Base-by-base conservation (phyloP, 352 stramenopile species). In the Globisporangium carolinianum region DNA sequence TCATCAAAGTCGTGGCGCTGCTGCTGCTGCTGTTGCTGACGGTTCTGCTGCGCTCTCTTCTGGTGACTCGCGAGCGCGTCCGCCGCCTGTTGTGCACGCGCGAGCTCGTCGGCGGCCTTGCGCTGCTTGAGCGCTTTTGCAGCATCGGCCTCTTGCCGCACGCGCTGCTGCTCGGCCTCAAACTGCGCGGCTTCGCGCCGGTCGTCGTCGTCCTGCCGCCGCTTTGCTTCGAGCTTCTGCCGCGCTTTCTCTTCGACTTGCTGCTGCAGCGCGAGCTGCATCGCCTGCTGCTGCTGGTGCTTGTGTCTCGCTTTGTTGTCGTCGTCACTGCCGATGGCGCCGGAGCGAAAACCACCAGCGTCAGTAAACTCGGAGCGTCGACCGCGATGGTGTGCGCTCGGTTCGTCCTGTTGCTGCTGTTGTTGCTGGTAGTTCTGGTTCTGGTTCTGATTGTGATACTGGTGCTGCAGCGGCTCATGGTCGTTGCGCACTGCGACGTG, bases 231-330 rank as follows among this genome's bases (percentile, higher is more conserved):
- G 14, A 79, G 60, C 42, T 87, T 87, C 48, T 83, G 77, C 4
- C 69, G 75, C 9, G 74, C 66, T 55, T 87, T 87, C 53, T 87
- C 77, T 39, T 87, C 75, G 39, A 87, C 76, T 55, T 87, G 77
- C 11, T 67, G 67, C 14, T 83, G 71, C 12, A 86, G 45, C 1
- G 77, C 63, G 14, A 71, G 63, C 55, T 87, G 75, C 56, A 87
- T 81, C 38, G 79, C 75, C 14, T 76, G 71, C 36, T 71, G 67
- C 50, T 73, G 67, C 58, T 74, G 60, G 15, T 53, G 50, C 36
- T 69, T 58, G 6, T 53, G 57, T 0, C 54, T 53, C 39, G 18
- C 51, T 35, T 51, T 60, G 7, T 1, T 49, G 47, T 43, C 48
- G 35, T 65, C 57, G 12, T 12, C 24, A 11, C 15, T 35, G 15